phyloP scores from a whole-genome alignment of 768 basidiomycete species.

The Amyloporia xantha region DNA sequence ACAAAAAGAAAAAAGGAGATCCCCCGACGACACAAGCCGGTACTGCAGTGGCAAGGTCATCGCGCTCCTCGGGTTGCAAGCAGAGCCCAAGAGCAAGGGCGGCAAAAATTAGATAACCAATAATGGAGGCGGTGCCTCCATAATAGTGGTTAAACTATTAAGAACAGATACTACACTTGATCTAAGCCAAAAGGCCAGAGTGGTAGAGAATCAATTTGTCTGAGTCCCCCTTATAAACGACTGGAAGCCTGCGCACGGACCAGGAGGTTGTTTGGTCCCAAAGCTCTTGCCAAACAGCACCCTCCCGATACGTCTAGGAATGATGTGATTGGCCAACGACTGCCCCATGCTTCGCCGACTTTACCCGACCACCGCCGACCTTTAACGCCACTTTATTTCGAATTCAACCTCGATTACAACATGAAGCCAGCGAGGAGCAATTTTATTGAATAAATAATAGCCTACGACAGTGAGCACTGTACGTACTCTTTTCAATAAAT shows the following conservation, averaged over 20 bases:
- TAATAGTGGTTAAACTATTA: constrained; percentile 13
- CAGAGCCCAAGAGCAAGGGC: constrained; percentile 25
- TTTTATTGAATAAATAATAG: background rate
- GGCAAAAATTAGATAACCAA: constrained; percentile 25
- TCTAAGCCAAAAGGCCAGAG: constrained; percentile 67
- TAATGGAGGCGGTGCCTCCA: constrained; percentile 13
- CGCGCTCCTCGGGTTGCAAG: constrained; percentile 24
- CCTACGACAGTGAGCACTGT: background rate
- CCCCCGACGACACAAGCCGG: constrained; percentile 28
- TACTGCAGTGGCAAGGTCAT: constrained; percentile 28
- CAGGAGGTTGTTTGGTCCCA: constrained; percentile 2
- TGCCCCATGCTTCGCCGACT: too few relatives aligned
- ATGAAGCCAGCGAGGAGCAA: too few relatives aligned
- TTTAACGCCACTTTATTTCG: too few relatives aligned
- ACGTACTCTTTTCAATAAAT: background rate
- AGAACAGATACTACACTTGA: constrained; percentile 39
- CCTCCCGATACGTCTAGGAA: background rate
- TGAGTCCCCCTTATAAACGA: background rate
- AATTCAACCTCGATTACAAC: too few relatives aligned
- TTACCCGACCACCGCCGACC: too few relatives aligned
- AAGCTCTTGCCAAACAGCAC: background rate
- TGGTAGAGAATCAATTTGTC: constrained; percentile 27
- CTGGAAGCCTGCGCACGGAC: constrained; percentile 3
- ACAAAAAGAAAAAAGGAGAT: constrained; percentile 14
- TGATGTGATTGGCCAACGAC: too few relatives aligned